Base-by-base conservation (phyloP, 2,329 filamentous ascomycete genomes). In the Cercospora zeina region DNA sequence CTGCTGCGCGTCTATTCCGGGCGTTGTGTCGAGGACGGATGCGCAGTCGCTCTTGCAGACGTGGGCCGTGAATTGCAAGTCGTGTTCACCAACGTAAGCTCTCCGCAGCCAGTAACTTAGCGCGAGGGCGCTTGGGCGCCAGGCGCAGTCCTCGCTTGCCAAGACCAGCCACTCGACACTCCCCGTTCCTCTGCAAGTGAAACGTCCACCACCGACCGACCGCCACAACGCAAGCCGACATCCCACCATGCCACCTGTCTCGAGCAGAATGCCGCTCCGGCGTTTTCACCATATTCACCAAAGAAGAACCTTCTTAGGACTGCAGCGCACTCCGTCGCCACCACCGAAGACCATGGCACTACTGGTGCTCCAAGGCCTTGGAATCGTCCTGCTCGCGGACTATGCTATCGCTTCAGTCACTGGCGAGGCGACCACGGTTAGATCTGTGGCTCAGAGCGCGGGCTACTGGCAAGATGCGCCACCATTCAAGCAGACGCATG, bases 331-430 rank as follows among this genome's bases (percentile, higher is more conserved):
- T 6, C 70, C 71, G 24, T 61, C 72, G 10, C 72, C 71, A 2
- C 66, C 67, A 16, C 69, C 71, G 21, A 62, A 65, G 14, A 68
- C 69, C 50, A 73, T 73, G 67, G 73, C 67, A n/a, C 71, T 67
- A 37, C 68, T 76, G 10, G 74, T 75, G 16, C 56, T 68, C 0
- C 72, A 75, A 66, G 73, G 74, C 11, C 65, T 76, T 14, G 69
- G 62, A 1, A 63, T 76, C 6, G 74, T 76, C 16, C 65, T 76
- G 37, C 50, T 73, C 8, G 70, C 65, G 9, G 71, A 74, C 36
- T 37, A 69, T 4, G 70, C 66, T 14, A 62, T 73, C 47, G 71
- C 72, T 3, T 67, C 63, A 2, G 33, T 66, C 19, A 59, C 58
- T 7, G 61, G 64, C 14, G 64, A 70, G 30, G 50, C 61, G 4